phyloP scores from a whole-genome alignment of 768 basidiomycete genomes.

The Boletus rex-veris region DNA sequence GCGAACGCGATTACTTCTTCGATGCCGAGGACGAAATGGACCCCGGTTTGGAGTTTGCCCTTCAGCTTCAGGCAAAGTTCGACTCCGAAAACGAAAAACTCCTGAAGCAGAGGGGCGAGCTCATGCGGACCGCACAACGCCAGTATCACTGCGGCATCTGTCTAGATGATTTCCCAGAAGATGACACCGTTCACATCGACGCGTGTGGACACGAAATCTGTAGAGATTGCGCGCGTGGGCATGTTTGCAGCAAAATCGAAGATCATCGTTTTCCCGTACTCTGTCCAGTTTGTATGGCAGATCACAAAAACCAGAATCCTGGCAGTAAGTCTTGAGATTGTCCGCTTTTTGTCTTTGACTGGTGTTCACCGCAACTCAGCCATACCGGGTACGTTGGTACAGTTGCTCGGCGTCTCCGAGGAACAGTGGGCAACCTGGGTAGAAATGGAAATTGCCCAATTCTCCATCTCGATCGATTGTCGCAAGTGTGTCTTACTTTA shows the following conservation, averaged over 20 bases:
- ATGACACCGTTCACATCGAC: slow-evolving; percentile 40
- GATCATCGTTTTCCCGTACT: slow-evolving; percentile 56
- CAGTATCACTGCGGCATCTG: slow-evolving; percentile 56
- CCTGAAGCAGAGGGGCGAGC: slow-evolving; percentile 28
- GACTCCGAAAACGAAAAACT: slow-evolving; percentile 41
- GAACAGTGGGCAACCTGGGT: slow-evolving; percentile 40
- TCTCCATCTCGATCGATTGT: slow-evolving; percentile 44
- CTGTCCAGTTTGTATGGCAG: slow-evolving; percentile 54
- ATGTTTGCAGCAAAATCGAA: slow-evolving; percentile 46
- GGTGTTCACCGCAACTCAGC: slow-evolving; percentile 24
- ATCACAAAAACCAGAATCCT: slow-evolving; percentile 26
- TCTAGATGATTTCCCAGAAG: slow-evolving; percentile 45
- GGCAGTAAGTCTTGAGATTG: slow-evolving; percentile 23
- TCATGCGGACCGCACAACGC: slow-evolving; percentile 31
- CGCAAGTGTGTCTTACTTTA: slow-evolving; percentile 38
- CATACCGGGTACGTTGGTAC: slow-evolving; percentile 36
- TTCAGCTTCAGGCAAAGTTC: slow-evolving; percentile 36
- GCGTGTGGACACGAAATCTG: slow-evolving; percentile 53
- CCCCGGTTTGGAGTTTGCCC: slow-evolving; percentile 22
- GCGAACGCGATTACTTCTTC: background rate
- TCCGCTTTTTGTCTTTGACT: background rate
- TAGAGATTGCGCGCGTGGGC: slow-evolving; percentile 44
- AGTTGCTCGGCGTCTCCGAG: slow-evolving; percentile 43
- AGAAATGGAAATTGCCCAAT: slow-evolving; percentile 45
- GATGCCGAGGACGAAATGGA: slow-evolving; percentile 2